These are phyloP conservation scores for Nitzschia sp. DNA, from an alignment of 108 stramenopile genomes.

Conservation along the genomic window DNA sequence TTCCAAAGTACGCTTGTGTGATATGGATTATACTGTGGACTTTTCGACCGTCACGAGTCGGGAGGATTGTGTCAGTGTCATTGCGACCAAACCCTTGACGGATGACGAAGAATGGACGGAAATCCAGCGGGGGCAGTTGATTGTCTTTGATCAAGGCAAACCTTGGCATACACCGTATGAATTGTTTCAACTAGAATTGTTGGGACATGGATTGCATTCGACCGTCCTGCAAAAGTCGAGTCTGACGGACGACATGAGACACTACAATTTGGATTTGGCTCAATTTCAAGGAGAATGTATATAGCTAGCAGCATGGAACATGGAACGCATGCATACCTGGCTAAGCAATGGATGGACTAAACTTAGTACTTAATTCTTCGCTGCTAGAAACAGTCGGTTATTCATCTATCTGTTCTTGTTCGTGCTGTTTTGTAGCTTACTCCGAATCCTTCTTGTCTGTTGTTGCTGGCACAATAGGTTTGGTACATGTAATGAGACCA, in stretches of 20 bases:
- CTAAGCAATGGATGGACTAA: neutral
- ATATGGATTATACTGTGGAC: slow-evolving; percentile 57
- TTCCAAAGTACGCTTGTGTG: slow-evolving; percentile 32
- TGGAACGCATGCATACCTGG: neutral
- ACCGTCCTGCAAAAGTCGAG: slow-evolving; percentile 18
- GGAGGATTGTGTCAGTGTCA: slow-evolving; percentile 72
- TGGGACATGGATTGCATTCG: slow-evolving; percentile 54
- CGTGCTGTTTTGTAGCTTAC: too few species aligned
- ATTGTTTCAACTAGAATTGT: slow-evolving; percentile 49
- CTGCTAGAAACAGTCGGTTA: neutral
- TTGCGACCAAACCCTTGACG: slow-evolving; percentile 83
- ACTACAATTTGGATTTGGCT: slow-evolving; percentile 34
- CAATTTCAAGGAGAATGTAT: slow-evolving; percentile 42
- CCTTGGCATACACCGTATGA: slow-evolving; percentile 45
- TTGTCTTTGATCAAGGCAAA: slow-evolving; percentile 73
- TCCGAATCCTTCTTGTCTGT: too few species aligned
- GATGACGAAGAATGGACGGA: slow-evolving; percentile 73
- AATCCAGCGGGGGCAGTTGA: slow-evolving; percentile 59
- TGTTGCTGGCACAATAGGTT: too few species aligned
- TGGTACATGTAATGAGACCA: slow-evolving; percentile 84
- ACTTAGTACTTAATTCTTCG: too few species aligned
- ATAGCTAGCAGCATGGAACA: slow-evolving; percentile 2
- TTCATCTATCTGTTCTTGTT: neutral
- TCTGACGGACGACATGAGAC: slow-evolving; percentile 45
- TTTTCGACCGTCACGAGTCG: slow-evolving; percentile 51